Evolutionary conservation across 192 early-diverging fungal genomes (phyloP).

Genomic region (Oehlia diaphana): DNA sequence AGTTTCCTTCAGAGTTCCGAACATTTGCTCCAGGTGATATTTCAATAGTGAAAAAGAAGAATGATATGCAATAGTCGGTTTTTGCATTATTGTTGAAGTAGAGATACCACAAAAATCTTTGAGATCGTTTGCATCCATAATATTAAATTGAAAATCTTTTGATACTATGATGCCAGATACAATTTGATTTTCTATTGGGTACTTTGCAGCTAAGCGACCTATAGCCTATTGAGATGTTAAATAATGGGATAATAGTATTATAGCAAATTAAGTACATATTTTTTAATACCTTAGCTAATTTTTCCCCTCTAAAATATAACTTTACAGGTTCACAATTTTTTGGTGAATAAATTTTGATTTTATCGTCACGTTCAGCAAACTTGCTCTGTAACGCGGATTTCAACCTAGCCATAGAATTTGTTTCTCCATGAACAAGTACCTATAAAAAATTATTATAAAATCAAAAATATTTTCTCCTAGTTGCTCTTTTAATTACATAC

Average conservation of each 20-base stretch:
- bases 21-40: conserved; percentile 95
- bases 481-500: conserved; percentile 42
- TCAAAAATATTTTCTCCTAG: neutral
- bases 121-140: conserved; percentile 82
- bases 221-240: conserved; percentile 54
- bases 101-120: conserved; percentile 79
- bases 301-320: conserved; percentile 93
- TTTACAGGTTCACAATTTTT: conserved; percentile 86
- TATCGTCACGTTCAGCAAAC: conserved; percentile 76
- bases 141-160: conserved; percentile 87
- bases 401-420: conserved; percentile 90
- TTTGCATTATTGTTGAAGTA: conserved; percentile 75
- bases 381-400: conserved; percentile 82
- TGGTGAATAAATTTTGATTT: conserved; percentile 84
- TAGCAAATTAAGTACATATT: neutral
- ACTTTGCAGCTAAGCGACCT: conserved; percentile 77
- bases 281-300: conserved; percentile 76
- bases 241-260: neutral
- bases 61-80: conserved; percentile 71
- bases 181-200: conserved; percentile 66
- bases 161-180: conserved; percentile 82
- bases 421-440: conserved; percentile 94
- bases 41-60: conserved; percentile 78
- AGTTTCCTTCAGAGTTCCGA: conserved; percentile 66
- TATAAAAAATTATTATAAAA: conserved; percentile 20